A percentile compares a stretch with the other conserved stretches of the same genome.
Evolutionary conservation across 768 basidiomycete genomes (phyloP).

Genomic region (Crepidotus variabilis): DNA sequence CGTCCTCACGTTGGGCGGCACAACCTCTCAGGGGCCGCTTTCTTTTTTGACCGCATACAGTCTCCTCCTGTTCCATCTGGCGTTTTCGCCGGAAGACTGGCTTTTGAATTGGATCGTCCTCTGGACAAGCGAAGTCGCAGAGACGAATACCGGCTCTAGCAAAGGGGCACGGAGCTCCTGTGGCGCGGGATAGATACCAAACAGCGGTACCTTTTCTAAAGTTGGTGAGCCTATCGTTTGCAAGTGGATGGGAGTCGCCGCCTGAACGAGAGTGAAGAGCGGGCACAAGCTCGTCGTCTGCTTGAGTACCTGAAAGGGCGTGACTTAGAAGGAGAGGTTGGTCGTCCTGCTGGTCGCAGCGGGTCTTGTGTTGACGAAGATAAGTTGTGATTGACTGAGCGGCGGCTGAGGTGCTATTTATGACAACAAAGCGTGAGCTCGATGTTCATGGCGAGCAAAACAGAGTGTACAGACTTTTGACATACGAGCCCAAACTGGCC

Average conservation of each 20-base stretch:
- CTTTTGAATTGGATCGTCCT: neutral
- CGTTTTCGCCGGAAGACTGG: neutral
- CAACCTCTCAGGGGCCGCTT: conserved; percentile 39
- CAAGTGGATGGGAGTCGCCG: conserved; percentile 50
- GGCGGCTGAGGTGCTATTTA: conserved; percentile 65
- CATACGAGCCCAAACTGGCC: conserved; percentile 62
- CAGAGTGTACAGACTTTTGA: conserved; percentile 54
- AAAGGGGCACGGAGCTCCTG: conserved; percentile 76
- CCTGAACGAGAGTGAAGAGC: conserved; percentile 69
- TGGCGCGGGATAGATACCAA: conserved; percentile 75
- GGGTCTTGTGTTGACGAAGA: conserved; percentile 67
- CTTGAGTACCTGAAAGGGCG: conserved; percentile 63
- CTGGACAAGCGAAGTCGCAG: conserved; percentile 50
- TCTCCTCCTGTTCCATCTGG: conserved; percentile 31
- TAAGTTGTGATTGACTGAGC: conserved; percentile 83
- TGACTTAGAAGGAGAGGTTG: conserved; percentile 73
- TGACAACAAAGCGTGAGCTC: conserved; percentile 10
- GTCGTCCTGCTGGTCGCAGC: conserved; percentile 69
- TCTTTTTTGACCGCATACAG: conserved; percentile 38
- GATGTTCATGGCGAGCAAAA: neutral
- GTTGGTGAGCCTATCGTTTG: conserved; percentile 55
- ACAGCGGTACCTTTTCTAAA: conserved; percentile 78
- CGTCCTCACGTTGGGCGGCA: conserved; percentile 21
- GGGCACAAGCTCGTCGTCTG: conserved; percentile 71
- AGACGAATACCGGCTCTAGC: conserved; percentile 68